These are phyloP conservation scores for Globisporangium viniferum DNA, from an alignment of 352 stramenopile species.

Conservation along the genomic window DNA sequence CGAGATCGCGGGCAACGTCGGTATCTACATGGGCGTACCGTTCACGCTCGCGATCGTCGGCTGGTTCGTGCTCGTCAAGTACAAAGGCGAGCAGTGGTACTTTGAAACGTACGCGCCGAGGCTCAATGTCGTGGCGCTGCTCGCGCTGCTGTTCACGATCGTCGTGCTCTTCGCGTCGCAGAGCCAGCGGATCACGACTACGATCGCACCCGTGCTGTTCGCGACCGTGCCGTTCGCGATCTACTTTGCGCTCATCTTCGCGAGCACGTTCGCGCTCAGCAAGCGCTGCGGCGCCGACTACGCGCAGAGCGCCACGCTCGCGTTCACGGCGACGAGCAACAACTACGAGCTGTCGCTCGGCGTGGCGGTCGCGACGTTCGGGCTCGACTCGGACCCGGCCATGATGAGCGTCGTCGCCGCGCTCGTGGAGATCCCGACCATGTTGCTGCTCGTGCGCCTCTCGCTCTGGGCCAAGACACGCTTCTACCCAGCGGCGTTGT, in stretches of 20 bases:
- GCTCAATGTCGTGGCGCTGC: constrained; percentile 46
- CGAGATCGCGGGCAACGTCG: constrained; percentile 52
- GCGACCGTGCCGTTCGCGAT: constrained; percentile 53
- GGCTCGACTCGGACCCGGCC: constrained; percentile 62
- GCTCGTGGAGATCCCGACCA: constrained; percentile 46
- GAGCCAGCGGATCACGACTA: constrained; percentile 53
- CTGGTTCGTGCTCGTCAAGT: constrained; percentile 34
- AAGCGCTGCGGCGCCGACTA: constrained; percentile 35
- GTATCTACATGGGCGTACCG: constrained; percentile 70
- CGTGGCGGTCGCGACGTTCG: constrained; percentile 64
- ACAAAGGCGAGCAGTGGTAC: constrained; percentile 47
- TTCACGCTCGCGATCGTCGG: constrained; percentile 40
- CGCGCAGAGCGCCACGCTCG: constrained; percentile 41
- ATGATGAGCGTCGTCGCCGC: constrained; percentile 47
- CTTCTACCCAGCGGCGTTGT: constrained; percentile 1
- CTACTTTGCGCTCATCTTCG: constrained; percentile 66
- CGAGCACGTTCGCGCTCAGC: constrained; percentile 42
- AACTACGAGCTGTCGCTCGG: constrained; percentile 81
- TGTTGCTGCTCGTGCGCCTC: constrained; percentile 30
- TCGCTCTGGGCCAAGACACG: constrained; percentile 22
- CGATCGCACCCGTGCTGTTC: constrained; percentile 54
- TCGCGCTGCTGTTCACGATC: constrained; percentile 65
- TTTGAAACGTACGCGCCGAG: constrained; percentile 37
- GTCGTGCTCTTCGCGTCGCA: constrained; percentile 74
- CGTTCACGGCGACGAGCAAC: constrained; percentile 85